Base-by-base conservation (phyloP, 768 basidiomycete species). In the Podaxis carcinomalis region DNA sequence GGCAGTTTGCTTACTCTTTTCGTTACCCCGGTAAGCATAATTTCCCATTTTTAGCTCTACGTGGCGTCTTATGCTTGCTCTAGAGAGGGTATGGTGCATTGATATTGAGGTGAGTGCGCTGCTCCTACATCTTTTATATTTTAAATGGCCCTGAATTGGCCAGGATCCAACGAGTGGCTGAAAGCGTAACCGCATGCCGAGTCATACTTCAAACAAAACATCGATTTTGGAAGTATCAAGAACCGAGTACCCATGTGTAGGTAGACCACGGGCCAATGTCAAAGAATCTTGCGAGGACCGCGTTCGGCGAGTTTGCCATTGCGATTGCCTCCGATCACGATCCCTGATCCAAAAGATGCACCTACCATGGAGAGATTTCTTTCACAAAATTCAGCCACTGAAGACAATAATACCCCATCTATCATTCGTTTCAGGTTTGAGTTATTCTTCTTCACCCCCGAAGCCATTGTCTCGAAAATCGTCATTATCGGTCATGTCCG, bases 151-250 rank as follows among this genome's bases (percentile, higher is more conserved):
- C 42, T 42, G 16, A 44, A n/a, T 19, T 16, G 16, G 5, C 19
- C 21, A 54, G 52, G 35, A 37, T 36, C 19, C 52, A 54, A 35
- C 52, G 52, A 3, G 37, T 54, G 16, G 37, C 52, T 19, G 35
- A 54, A n/a, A 54, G 52, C 19, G 35, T 54, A 35, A 35, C 23
- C 3, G 52, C 52, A 37, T 54, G 52, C 35, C 52, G 52, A 13
- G 52, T 54, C 28, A 54, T 54, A n/a, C 52, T 54, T 39, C 52
- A 54, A 23, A 54, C 52, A 21, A 54, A 54, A 25, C 35, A 35
- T 21, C 32, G 52, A 16, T 40, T 37, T 23, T 14, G 36, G 16
- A 35, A 32, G 36, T 19, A 54, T 19, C 52, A 54, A 23, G 35
- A 35, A n/a, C 37, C 13, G 14, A 52, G 25, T n/a, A n/a, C 16